Evolutionary conservation across 257 asterid genomes (phyloP).

Genomic region (Solanum chilense): DNA sequence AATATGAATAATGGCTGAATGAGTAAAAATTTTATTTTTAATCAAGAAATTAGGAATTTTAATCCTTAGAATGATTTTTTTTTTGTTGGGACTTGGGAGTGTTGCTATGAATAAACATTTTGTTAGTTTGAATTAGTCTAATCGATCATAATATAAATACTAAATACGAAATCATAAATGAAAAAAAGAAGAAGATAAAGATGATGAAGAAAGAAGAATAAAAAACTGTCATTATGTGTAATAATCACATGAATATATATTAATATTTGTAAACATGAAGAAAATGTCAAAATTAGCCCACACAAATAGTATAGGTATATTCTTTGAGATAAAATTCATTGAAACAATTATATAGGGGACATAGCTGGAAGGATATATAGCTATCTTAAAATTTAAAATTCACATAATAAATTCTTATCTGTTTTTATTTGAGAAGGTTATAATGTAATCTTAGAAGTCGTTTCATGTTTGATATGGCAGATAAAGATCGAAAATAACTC

Average conservation of each 20-base stretch:
- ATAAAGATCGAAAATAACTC: not conserved
- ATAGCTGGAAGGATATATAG: not conserved
- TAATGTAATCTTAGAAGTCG: not conserved
- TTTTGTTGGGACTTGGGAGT: not conserved
- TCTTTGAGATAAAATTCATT: not conserved
- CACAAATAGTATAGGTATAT: conserved; percentile 4
- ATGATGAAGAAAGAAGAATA: not conserved
- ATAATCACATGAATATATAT: not conserved
- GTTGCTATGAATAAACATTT: not conserved
- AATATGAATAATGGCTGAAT: not conserved
- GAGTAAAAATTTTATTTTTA: not conserved
- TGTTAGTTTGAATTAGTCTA: not conserved
- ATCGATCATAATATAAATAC: no score
- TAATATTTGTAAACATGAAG: not conserved
- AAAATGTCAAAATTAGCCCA: conserved; percentile 12
- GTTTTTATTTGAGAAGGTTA: not conserved
- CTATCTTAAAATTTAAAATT: no score
- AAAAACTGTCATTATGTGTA: not conserved
- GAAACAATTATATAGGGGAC: not conserved
- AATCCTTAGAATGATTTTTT: no score
- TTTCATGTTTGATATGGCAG: no score
- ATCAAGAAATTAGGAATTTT: no score
- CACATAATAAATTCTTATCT: no score
- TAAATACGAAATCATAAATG: not conserved
- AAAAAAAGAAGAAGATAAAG: not conserved